Base-by-base conservation (phyloP, 768 basidiomycete genomes). In the Tricholoma sp. region DNA sequence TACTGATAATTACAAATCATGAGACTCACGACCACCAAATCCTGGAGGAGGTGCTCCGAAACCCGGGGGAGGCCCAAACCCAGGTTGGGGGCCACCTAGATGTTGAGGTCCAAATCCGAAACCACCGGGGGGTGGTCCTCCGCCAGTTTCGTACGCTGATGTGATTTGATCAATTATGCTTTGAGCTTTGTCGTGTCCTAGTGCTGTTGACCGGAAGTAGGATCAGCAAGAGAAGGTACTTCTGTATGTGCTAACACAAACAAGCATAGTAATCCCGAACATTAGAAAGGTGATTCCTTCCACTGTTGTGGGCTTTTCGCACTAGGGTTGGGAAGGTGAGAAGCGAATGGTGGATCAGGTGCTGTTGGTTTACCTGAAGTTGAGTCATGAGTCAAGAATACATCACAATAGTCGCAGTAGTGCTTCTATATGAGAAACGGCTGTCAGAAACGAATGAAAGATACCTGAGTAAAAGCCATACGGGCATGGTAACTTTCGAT, bases 121-220 rank as follows among this genome's bases (percentile, higher is more conserved):
- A 3, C 91, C 91, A 52, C 91, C 91, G 10, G 89, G 89, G 62
- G 91, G 91, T 39, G 91, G 91, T 2, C 89, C 89, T 52, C 86
- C 86, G 43, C 89, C 85, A 27, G 81, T 82, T 73, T 98, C 96
- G 67, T 96, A 97, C 22, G 90, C 86, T 19, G 89, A 86, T 35
- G 94, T 95, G 72, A 99, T 98, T 72, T 96, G 92, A 81, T 99
- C 96, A 69, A 99, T 98, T 70, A 98, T 94, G 65, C 77, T 93
- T 72, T 99, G 97, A 16, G 96, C 95, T 72, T 96, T 96, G 81
- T 98, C 95, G 73, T 98, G 94, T 56, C 89, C 89, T 56, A 92
- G 83, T 1, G 89, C 89, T 91, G 58, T 18, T 52, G 24, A 37
- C 59, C 29, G 63, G 19, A 51, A 59, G 45, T 64, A 56, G 57